phyloP scores from a whole-genome alignment of 768 basidiomycete species.

The Strobilomyces confusus region DNA sequence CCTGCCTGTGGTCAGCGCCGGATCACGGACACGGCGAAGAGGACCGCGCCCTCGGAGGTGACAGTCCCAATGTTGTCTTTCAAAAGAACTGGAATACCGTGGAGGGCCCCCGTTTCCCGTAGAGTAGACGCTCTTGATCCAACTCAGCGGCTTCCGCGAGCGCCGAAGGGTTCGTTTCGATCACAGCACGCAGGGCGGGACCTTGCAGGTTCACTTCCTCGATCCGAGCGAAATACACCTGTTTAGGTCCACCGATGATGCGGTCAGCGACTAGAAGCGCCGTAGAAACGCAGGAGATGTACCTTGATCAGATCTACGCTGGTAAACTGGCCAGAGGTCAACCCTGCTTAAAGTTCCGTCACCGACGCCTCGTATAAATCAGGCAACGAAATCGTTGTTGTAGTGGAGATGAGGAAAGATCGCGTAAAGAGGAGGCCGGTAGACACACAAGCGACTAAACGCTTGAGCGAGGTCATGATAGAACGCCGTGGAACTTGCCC shows the following conservation, averaged over 20 bases:
- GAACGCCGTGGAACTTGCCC: too few species aligned
- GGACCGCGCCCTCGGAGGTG: slow-evolving; percentile 21
- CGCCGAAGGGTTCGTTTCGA: slow-evolving; percentile 38
- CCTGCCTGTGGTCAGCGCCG: slow-evolving; percentile 17
- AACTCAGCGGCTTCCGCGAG: slow-evolving; percentile 32
- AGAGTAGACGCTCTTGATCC: slow-evolving; percentile 30
- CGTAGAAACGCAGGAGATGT: too few species aligned
- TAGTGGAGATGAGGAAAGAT: slow-evolving; percentile 8
- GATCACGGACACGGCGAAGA: too few species aligned
- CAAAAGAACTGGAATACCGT: slow-evolving; percentile 38
- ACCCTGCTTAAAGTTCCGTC: slow-evolving; percentile 36
- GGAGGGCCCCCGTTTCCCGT: slow-evolving; percentile 31
- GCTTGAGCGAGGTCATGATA: slow-evolving; percentile 4
- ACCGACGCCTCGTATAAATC: slow-evolving; percentile 41
- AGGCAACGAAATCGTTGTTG: slow-evolving; percentile 25
- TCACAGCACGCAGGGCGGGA: slow-evolving; percentile 36
- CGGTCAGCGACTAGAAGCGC: neutral
- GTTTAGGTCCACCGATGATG: neutral
- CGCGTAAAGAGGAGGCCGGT: slow-evolving; percentile 2
- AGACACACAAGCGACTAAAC: slow-evolving; percentile 7
- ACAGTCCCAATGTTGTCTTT: slow-evolving; percentile 35
- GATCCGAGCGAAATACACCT: slow-evolving; percentile 42
- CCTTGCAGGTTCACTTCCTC: slow-evolving; percentile 41
- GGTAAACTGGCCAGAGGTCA: slow-evolving; percentile 31
- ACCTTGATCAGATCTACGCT: slow-evolving; percentile 42